Percentiles rank a stretch among this genome's conserved stretches.
phyloP scores from a whole-genome alignment of 139 green algal genomes.

The Chlamydomonas incerta region DNA sequence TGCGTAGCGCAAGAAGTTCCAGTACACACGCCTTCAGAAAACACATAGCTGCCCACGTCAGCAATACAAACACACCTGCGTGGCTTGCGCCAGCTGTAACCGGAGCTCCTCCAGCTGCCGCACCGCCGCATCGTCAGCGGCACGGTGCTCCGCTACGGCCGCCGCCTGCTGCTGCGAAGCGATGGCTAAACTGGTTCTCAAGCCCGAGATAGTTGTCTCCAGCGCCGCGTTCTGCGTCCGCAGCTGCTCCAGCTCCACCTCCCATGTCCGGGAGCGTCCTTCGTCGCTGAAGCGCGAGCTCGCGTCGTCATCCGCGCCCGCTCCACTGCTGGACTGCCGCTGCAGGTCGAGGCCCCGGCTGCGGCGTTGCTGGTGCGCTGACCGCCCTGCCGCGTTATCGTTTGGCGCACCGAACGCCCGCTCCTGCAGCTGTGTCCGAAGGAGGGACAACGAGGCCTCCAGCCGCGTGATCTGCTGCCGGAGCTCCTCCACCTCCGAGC shows the following conservation, averaged over 20 bases:
- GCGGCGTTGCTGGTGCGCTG: too few relatives aligned
- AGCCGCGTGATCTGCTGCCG: slow-evolving; percentile 12
- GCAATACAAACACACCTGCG: slow-evolving; percentile 20
- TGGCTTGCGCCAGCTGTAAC: background rate
- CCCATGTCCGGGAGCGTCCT: background rate
- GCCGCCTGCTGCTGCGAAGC: background rate
- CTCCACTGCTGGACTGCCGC: too few relatives aligned
- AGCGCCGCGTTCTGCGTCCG: slow-evolving; percentile 5
- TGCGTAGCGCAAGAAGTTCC: too few relatives aligned
- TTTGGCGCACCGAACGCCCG: too few relatives aligned
- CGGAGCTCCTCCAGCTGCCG: background rate
- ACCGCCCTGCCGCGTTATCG: too few relatives aligned
- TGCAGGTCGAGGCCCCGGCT: too few relatives aligned
- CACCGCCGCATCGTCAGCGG: too few relatives aligned
- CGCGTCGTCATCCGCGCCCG: too few relatives aligned
- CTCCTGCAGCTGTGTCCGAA: slow-evolving; percentile 13
- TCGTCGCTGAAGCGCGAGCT: background rate
- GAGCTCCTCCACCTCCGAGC: slow-evolving; percentile 16
- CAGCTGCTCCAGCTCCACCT: slow-evolving; percentile 20
- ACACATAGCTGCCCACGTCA: too few relatives aligned
- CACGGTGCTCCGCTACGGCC: too few relatives aligned
- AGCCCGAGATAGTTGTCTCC: background rate
- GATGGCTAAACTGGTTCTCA: background rate
- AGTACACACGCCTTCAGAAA: too few relatives aligned
- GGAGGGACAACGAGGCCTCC: slow-evolving; percentile 9